Conservation (phyloP, 2,329 filamentous ascomycete species). For the Arthrinium phaeospermum region DNA sequence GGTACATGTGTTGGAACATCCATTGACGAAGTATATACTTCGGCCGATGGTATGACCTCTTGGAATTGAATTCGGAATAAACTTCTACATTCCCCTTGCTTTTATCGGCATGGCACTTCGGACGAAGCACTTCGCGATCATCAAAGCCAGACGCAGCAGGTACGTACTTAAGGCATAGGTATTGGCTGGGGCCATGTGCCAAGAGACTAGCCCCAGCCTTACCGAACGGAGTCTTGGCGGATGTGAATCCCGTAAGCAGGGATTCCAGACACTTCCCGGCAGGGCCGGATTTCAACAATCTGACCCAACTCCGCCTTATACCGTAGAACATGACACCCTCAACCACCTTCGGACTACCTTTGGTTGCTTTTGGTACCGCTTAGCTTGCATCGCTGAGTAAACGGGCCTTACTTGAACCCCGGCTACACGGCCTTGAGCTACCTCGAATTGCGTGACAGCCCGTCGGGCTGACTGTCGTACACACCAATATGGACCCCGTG, state of each 20-base stretch:
- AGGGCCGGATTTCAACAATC: neutral
- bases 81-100: neutral
- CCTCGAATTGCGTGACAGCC: neutral
- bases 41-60: neutral
- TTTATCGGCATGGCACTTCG: neutral
- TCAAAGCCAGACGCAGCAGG: neutral
- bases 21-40: neutral
- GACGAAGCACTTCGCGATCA: neutral
- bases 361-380: neutral
- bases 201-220: neutral
- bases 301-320: neutral
- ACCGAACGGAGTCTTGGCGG: slow-evolving; percentile 2
- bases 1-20: neutral
- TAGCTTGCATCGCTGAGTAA: neutral
- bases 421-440: slow-evolving; percentile 1
- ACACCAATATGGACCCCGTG: neutral
- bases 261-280: neutral
- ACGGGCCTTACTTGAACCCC: neutral
- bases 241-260: neutral
- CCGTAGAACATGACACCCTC: neutral
- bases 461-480: neutral
- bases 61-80: neutral
- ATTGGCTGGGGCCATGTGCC: neutral
- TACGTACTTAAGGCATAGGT: neutral
- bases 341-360: neutral